Base-by-base conservation (phyloP, 495 filamentous ascomycete species). In the Podospora bellae-mahoneyi region DNA sequence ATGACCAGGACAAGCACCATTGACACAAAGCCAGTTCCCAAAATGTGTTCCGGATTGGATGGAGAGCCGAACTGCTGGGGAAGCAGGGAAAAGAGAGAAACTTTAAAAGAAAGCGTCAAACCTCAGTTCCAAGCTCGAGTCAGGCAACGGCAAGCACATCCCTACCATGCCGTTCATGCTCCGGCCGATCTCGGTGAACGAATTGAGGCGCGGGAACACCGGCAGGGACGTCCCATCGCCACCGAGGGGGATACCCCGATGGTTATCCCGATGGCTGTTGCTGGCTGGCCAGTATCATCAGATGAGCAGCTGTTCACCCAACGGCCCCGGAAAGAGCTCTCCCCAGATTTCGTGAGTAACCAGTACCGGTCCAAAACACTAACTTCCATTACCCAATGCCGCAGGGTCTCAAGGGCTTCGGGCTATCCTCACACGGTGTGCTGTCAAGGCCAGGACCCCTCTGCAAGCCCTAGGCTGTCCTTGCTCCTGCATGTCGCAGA, bases 151-250 rank as follows among this genome's bases (percentile, higher is more conserved):
- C 30, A 63, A 26, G 61, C 61, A 39, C 10, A 39, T 28, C 61
- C 28, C 27, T 63, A 63, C 61, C 30, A 16, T 48, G 0, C 39
- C 2, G 9, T 48, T 48, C 34, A 13, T 10, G 5, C 27, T 7
- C 9, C 32, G 61, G 61, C 27, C 61, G 27, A 20, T 32, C 34
- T 32, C 27, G 61, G 61, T 63, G 27, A 32, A 16, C 61, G 39
- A 16, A 48, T 48, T 10, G 39, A 63, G 19, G 9, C 32, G 39
- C 32, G 28, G 61, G 18, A 20, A 18, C 19, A 19, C 20, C 61
- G 61, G 61, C 61, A 44, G 32, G 61, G 20, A 44, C 28, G 61
- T 39, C n/a, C 30, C 27, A 32, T 63, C 34, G 61, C 61, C 61
- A 63, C 61, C 32, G 28, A 10, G 30, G 34, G 19, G 28, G 16